Base-by-base conservation (phyloP, 129 eudicot species). In the sunflower (Helianthus annuus) region DNA sequence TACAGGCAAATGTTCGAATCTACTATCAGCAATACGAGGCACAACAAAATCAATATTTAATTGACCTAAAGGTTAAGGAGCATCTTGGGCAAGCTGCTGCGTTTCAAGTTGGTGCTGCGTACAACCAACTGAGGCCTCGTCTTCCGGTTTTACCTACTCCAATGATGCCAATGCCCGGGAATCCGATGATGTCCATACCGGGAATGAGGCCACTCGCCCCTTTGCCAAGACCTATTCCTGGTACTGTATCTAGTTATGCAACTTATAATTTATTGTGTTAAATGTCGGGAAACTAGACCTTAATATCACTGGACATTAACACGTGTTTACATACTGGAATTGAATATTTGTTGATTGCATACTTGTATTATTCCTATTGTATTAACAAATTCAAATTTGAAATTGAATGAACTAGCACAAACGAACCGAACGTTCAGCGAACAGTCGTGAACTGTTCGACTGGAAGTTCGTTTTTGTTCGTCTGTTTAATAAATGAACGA, bases 1-100 rank as follows among this genome's bases (percentile, higher is more conserved):
- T 74, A 71, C 84, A 93, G 97, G 98, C 89, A 57, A 87, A 89
- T 67, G 97, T 93, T 12, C 75, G 98, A 17, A 84, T n/a, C 70
- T 93, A 93, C 75, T 93, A 93, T 77, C 90, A 87, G 64, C 98
- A 93, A 56, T 93, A 82, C 17, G 98, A 93, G 69, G 92, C 89
- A 48, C 98, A 93, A 74, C 89, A 87, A 55, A 87, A 86, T 34
- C 97, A 93, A 61, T 85, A 89, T 79, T 71, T 93, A 78, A 89
- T 93, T 73, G 98, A 93, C 48, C 97, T 83, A 77, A 89, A 87
- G 70, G 90, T 93, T 11, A 93, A 87, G 83, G 98, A 90, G 56
- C 98, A 93, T 82, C 92, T 93, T 57, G 91, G 89, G 52, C 87
- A 85, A 66, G 85, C 86, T 76, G 87, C 87, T 1, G 88, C 91